A percentile compares a stretch with the other conserved stretches of the same genome.
Evolutionary conservation across 2,329 filamentous ascomycete genomes (phyloP).

Genomic region (Fusarium pilosicola): DNA sequence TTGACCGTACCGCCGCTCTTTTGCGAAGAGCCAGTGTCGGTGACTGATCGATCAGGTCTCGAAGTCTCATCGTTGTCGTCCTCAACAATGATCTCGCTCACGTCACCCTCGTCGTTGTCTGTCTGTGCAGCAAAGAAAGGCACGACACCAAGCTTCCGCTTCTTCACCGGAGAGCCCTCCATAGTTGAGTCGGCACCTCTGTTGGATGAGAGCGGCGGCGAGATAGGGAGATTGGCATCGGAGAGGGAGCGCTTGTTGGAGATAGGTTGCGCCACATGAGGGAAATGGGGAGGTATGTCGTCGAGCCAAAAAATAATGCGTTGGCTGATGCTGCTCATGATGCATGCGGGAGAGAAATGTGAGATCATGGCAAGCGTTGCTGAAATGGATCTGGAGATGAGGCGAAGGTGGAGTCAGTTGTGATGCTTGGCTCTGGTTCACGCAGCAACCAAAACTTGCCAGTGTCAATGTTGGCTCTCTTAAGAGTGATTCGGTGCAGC

Average conservation of each 20-base stretch:
- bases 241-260: background rate
- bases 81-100: no score
- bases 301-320: background rate
- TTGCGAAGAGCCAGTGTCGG: no score
- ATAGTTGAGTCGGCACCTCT: no score
- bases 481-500: background rate
- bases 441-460: background rate
- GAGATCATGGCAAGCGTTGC: background rate
- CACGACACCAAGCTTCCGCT: no score
- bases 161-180: no score
- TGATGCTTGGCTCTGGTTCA: background rate
- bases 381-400: background rate
- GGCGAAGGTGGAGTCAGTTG: background rate
- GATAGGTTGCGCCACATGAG: background rate
- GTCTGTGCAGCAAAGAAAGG: no score
- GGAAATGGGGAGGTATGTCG: rapidly evolving
- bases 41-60: no score
- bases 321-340: background rate
- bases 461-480: background rate
- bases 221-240: rapidly evolving
- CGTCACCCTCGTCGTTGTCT: no score
- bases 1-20: no score
- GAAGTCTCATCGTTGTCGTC: no score
- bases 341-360: background rate
- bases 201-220: no score